Conservation (phyloP, 257 asterid species). For the Catharanthus roseus region DNA sequence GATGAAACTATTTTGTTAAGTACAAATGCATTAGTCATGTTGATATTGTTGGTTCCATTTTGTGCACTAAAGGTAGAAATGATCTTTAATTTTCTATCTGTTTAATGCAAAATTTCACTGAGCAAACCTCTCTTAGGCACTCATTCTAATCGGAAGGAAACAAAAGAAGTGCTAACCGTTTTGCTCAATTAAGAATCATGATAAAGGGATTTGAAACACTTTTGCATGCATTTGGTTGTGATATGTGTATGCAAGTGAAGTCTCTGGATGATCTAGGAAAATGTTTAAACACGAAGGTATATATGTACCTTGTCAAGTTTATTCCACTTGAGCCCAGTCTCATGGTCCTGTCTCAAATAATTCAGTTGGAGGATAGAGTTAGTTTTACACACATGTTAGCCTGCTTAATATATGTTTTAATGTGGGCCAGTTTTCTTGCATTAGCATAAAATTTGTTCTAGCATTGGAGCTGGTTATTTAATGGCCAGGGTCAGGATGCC, state of each 20-base stretch:
- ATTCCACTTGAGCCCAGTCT: not conserved
- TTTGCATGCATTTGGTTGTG: not conserved
- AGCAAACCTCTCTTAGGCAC: too few relatives aligned
- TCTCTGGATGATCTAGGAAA: not conserved
- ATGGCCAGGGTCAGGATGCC: not conserved
- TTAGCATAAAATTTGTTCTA: not conserved
- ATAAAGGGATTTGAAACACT: not conserved
- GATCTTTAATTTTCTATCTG: not conserved
- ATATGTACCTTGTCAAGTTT: not conserved
- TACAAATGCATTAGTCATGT: not conserved
- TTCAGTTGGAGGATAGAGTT: constrained; percentile 1
- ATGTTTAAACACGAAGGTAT: not conserved
- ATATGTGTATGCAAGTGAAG: not conserved
- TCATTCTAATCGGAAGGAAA: not conserved
- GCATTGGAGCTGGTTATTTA: not conserved
- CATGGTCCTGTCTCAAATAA: constrained; percentile 6
- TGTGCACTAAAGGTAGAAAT: not conserved
- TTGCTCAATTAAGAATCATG: not conserved
- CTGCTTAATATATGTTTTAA: not conserved
- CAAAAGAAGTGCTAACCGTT: not conserved
- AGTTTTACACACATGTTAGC: constrained; percentile 1
- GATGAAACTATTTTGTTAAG: too few relatives aligned
- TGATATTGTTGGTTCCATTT: too few relatives aligned
- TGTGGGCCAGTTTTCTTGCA: not conserved
- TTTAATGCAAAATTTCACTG: not conserved